A percentile compares a stretch with the other conserved stretches of the same genome.
phyloP scores from a whole-genome alignment of 306 rosid species.

The Alnus glutinosa region DNA sequence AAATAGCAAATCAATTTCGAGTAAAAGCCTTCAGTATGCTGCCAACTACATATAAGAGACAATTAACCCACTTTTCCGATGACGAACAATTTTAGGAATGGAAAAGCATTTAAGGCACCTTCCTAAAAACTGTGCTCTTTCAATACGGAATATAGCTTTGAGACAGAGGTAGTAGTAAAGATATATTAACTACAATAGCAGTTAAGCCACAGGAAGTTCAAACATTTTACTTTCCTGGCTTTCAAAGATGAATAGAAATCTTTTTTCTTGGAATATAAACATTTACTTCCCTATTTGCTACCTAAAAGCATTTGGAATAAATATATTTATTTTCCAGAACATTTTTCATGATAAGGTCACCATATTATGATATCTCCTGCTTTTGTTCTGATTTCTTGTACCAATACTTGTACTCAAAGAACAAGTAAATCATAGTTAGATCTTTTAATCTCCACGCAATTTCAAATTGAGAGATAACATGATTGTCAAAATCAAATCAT shows the following conservation, averaged over 20 bases:
- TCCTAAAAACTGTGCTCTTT: neutral
- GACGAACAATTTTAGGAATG: neutral
- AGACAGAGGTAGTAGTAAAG: neutral
- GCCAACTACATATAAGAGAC: neutral
- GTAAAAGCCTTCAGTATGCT: no score
- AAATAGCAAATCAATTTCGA: neutral
- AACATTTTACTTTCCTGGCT: no score
- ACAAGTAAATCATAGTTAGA: neutral
- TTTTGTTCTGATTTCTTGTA: constrained; percentile 2
- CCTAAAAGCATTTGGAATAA: neutral
- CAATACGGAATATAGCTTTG: neutral
- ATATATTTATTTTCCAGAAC: neutral
- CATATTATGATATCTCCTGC: neutral
- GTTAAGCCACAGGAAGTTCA: neutral
- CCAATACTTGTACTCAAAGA: neutral
- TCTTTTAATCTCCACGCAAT: neutral
- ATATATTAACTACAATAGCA: neutral
- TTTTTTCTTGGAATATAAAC: neutral
- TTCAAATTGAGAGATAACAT: neutral
- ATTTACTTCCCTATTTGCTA: neutral
- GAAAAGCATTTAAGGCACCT: neutral
- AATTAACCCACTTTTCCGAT: neutral
- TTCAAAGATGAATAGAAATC: no score
- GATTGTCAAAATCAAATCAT: neutral
- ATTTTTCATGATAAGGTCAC: neutral